Base-by-base conservation (phyloP, 306 rosid species). In the Trifolium fragiferum region DNA sequence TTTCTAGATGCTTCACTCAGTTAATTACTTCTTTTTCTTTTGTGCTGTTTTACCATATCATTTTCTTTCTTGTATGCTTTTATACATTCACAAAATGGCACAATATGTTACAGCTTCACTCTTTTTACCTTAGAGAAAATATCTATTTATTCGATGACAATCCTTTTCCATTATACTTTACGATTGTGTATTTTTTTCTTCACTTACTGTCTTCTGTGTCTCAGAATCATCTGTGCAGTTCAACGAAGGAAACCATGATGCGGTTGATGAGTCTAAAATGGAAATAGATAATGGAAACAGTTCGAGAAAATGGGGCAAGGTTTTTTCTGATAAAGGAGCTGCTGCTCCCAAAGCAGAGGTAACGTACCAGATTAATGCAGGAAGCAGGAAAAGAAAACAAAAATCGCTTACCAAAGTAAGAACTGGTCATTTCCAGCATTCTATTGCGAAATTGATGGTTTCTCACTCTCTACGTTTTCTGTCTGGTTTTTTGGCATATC, bases 381-480 rank as follows among this genome's bases (percentile, higher is more conserved):
- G 94, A 72, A 74, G 73, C 59, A 84, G 83, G 59, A 91, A 86
- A 81, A 84, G 89, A 81, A 93, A 86, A 77, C 92, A 76, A 76
- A 87, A 83, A 79, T 68, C 84, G 2, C 54, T 66, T 15, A 81
- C 90, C 63, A 88, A 87, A 74, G 94, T 86, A 82, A 72, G 92
- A 75, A 77, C 60, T 58, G 32, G 66, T 80, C 55, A 69, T 49
- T 55, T 78, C 63, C 44, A 44, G 49, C 25, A 47, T 47, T 43
- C 54, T 62, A 65, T 66, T 70, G 74, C 27, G 43, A 73, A 10
- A 6, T 47, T 69, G 41, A 21, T 53, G 49, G 50, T 40, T 76
- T 66, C 20, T 63, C 37, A 19, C 23, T 25, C 47, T 62, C 57
- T 43, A 2, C 70, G 30, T 81, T 41, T 78, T 67, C 75, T 72